Percentiles rank a stretch among this genome's conserved stretches.
Evolutionary conservation across 345 rosid genomes (phyloP).

Genomic region (Sisymbrium irio): DNA sequence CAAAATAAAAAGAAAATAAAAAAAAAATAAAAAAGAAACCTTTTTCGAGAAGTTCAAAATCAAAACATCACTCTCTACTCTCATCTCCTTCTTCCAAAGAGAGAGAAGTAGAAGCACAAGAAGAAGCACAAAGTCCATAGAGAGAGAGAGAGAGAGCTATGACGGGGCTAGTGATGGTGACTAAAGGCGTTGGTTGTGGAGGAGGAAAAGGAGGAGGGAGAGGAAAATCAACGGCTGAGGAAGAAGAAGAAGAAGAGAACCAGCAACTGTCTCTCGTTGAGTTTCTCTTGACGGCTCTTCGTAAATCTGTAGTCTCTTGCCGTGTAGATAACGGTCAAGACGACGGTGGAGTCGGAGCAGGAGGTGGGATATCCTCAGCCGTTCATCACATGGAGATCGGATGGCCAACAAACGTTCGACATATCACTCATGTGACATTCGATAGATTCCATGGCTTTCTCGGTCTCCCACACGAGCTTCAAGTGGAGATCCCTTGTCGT

Average conservation of each 20-base stretch:
- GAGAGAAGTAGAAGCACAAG: constrained; percentile 26
- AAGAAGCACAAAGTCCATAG: constrained; percentile 6
- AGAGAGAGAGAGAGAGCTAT: constrained; percentile 30
- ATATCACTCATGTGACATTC: constrained; percentile 87
- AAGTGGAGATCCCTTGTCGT: constrained; percentile 90
- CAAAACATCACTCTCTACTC: constrained; percentile 1
- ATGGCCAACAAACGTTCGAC: constrained; percentile 90
- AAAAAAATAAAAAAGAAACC: constrained; percentile 6
- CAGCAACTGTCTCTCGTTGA: constrained; percentile 65
- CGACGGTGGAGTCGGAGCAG: constrained; percentile 40
- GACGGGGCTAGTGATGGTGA: constrained; percentile 92
- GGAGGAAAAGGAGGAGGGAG: constrained; percentile 42
- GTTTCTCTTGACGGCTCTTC: constrained; percentile 64
- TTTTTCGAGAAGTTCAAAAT: constrained; percentile 36
- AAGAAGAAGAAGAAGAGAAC: constrained; percentile 47
- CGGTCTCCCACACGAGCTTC: constrained; percentile 91
- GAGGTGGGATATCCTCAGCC: constrained; percentile 40
- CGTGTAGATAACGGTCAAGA: constrained; percentile 58
- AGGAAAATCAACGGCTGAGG: constrained; percentile 32
- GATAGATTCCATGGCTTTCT: constrained; percentile 91
- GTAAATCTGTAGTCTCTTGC: constrained; percentile 86
- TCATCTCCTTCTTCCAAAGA: constrained; percentile 9
- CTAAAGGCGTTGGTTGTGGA: constrained; percentile 69
- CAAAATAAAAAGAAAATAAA: neutral
- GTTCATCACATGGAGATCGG: constrained; percentile 82